Percentiles rank a stretch among this genome's conserved stretches.
Conservation (phyloP, 352 stramenopile species). For the Sclerospora graminicola region DNA sequence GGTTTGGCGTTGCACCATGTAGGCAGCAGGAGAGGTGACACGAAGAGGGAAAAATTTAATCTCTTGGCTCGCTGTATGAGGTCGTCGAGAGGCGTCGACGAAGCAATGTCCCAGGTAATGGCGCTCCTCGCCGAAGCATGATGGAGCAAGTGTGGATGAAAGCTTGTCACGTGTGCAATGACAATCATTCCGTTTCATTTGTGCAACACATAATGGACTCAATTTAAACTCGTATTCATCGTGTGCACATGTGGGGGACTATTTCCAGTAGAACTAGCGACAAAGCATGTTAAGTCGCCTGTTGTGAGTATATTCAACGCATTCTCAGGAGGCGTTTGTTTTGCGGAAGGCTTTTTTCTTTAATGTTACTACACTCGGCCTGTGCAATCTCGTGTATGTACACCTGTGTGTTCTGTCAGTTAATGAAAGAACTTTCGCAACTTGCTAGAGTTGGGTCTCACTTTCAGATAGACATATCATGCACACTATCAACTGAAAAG, state of each 20-base stretch:
- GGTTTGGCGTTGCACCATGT: conserved; percentile 45
- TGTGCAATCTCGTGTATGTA: too few relatives aligned
- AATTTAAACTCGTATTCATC: conserved; percentile 68
- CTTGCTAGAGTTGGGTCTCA: too few relatives aligned
- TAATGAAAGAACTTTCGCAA: too few relatives aligned
- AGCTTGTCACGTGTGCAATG: too few relatives aligned
- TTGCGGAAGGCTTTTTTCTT: conserved; percentile 70
- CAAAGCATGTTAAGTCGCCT: conserved; percentile 25
- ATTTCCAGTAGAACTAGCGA: conserved; percentile 35
- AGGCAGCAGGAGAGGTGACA: conserved; percentile 58
- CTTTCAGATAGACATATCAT: too few relatives aligned
- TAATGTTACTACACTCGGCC: conserved; percentile 58
- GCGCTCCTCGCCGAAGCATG: conserved; percentile 10
- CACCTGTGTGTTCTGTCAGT: too few relatives aligned
- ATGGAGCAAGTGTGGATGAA: too few relatives aligned
- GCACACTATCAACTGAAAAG: too few relatives aligned
- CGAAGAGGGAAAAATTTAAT: conserved; percentile 50
- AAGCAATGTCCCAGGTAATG: not conserved
- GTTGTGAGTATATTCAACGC: conserved; percentile 43
- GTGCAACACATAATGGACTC: conserved; percentile 44
- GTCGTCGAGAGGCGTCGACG: conserved; percentile 12
- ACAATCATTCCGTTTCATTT: too few relatives aligned
- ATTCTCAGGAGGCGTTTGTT: conserved; percentile 67
- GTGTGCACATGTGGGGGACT: conserved; percentile 55
- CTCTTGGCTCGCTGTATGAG: conserved; percentile 8